Conservation (phyloP, 768 basidiomycete species). For the Trametes coccinea region DNA sequence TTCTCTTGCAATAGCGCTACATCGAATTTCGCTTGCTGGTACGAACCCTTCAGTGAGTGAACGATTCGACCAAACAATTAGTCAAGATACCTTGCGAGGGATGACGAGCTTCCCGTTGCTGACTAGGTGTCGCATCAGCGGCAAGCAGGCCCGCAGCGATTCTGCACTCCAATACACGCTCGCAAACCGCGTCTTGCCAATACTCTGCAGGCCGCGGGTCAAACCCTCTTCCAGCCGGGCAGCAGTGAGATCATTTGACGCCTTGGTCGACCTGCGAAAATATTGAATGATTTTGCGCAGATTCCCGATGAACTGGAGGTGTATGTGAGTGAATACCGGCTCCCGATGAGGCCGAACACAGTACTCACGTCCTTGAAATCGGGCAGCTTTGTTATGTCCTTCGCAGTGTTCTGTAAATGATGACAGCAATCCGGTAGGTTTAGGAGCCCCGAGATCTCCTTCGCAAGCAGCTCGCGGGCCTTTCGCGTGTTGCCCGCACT, state of each 20-base stretch:
- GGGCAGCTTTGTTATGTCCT: conserved; percentile 8
- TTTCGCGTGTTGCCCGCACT: conserved; percentile 32
- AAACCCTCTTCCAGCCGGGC: background rate
- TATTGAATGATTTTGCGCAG: background rate
- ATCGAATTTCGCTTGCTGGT: background rate
- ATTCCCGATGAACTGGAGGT: background rate
- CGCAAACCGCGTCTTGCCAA: background rate
- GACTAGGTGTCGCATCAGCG: background rate
- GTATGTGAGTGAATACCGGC: background rate
- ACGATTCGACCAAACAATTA: background rate
- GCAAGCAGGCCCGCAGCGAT: background rate
- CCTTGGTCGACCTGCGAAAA: background rate
- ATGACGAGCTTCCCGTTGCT: background rate
- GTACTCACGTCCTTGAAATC: conserved; percentile 1
- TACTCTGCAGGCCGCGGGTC: background rate
- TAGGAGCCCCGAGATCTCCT: background rate
- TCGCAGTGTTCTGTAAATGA: conserved; percentile 9
- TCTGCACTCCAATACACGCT: background rate
- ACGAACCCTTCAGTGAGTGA: background rate
- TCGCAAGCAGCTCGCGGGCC: background rate
- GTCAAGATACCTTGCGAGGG: background rate
- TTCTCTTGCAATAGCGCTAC: background rate
- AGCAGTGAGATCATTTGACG: background rate
- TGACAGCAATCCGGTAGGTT: conserved; percentile 3
- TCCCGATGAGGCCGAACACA: background rate